Base-by-base conservation (phyloP, 345 rosid species). In the Lepidium didymum region DNA sequence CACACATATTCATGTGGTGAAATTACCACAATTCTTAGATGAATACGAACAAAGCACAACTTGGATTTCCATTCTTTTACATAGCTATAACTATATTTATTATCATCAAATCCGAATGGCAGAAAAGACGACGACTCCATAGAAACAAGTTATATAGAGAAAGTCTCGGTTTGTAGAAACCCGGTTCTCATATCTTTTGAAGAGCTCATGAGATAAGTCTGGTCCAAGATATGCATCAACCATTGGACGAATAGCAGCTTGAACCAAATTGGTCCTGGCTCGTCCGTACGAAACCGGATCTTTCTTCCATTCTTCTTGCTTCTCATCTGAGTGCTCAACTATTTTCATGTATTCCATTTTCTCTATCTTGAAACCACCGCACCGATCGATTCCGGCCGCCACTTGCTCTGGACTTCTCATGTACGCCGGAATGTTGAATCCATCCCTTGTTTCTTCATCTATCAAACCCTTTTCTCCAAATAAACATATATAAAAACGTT, bases 371-470 rank as follows among this genome's bases (percentile, higher is more conserved):
- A 85, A 85, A 8, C 89, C 87, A 36, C 89, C 87, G 53, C 80
- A 65, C 46, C 53, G 81, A 8, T 66, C 43, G 0, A 83, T 43
- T 19, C 74, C 89, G 18, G 50, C 78, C 46, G 80, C 81, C 37
- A 85, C 85, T 72, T 85, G 86, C 77, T 81, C 83, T 23, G 63
- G 68, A 77, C 82, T 82, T 66, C 89, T 81, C 89, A 85, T 82
- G 73, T 82, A 85, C 34, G 85, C 81, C 12, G 85, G 89, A 46
- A 85, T 81, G 65, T 85, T 82, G 78, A 85, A 85, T 42, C 78
- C 76, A 18, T 85, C 89, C 70, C 86, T 77, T 13, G 82, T 75
- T 42, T 81, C 83, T 60, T 80, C 85, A 42, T 79, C 86, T 52
- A 85, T 77, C 69, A 85, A 69, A 15, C 82, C 81, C 86, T 84